Evolutionary conservation across 345 rosid genomes (phyloP).

Genomic region (Populus pruinosa): DNA sequence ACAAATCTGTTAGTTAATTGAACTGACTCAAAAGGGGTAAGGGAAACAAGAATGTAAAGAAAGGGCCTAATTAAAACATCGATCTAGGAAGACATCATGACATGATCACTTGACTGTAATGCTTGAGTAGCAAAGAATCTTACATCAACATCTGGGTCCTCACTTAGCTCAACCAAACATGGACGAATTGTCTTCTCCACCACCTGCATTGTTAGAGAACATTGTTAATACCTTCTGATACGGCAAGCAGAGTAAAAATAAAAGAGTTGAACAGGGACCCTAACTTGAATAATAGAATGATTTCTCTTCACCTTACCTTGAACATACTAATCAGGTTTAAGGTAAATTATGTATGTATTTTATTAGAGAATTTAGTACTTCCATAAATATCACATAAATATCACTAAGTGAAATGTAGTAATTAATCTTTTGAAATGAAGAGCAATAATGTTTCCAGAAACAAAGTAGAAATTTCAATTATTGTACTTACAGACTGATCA

Average conservation of each 20-base stretch:
- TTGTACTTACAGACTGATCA: slow-evolving; percentile 66
- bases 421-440: not conserved
- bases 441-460: not conserved
- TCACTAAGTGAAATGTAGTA: not conserved
- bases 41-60: not conserved
- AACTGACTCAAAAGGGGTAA: slow-evolving; percentile 3
- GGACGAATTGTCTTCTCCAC: slow-evolving; percentile 76
- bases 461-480: not conserved
- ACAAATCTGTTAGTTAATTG: slow-evolving; percentile 9
- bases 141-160: slow-evolving; percentile 93
- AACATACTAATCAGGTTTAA: not conserved
- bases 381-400: too few relatives aligned
- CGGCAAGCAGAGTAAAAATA: not conserved
- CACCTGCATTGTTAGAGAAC: slow-evolving; percentile 37
- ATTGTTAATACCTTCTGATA: not conserved
- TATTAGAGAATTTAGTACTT: not conserved
- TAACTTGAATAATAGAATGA: too few relatives aligned
- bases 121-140: slow-evolving; percentile 82
- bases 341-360: not conserved
- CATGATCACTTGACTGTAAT: slow-evolving; percentile 66
- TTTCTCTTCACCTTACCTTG: too few relatives aligned
- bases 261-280: too few relatives aligned
- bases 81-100: slow-evolving; percentile 70
- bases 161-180: slow-evolving; percentile 75
- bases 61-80: slow-evolving; percentile 8